A percentile compares a stretch with the other conserved stretches of the same genome.
Evolutionary conservation across 2,329 filamentous ascomycete species (phyloP).

Genomic region (Apiospora rasikravindrae): DNA sequence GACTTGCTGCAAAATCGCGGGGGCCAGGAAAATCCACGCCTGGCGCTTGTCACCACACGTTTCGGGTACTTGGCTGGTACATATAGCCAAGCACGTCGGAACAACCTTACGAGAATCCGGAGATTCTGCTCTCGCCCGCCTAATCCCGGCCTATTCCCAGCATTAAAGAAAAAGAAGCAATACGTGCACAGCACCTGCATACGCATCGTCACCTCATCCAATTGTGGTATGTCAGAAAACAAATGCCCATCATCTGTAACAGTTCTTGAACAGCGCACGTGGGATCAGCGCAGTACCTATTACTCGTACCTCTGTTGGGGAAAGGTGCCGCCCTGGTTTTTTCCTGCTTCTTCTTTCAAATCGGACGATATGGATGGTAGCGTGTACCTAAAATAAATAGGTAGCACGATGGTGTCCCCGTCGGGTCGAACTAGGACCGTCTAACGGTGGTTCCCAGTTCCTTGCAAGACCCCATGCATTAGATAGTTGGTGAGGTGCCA

Average conservation of each 20-base stretch:
- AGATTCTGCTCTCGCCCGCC: neutral
- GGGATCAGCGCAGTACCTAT: neutral
- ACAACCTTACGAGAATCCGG: constrained; percentile 7
- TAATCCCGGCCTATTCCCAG: neutral
- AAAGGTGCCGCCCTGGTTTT: neutral
- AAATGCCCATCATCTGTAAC: neutral
- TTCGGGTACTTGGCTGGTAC: constrained; percentile 13
- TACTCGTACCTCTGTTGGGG: neutral
- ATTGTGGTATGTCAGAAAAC: neutral
- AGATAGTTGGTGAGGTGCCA: neutral
- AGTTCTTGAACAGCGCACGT: neutral
- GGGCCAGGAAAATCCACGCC: neutral
- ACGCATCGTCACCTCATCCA: neutral
- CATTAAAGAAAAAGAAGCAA: neutral
- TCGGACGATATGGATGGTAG: neutral
- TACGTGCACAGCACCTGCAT: neutral
- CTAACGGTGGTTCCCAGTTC: neutral
- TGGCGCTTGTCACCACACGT: constrained; percentile 5
- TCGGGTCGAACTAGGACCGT: constrained; percentile 1
- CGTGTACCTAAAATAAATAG: neutral
- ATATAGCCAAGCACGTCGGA: constrained; percentile 6
- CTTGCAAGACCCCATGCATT: neutral
- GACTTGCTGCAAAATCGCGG: neutral
- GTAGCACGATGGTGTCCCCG: constrained; percentile 3
- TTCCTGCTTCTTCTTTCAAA: neutral